A percentile compares a stretch with the other conserved stretches of the same genome.
Evolutionary conservation across 2,329 filamentous ascomycete genomes (phyloP).

Genomic region (Aspergillus pseudoviridinutans): DNA sequence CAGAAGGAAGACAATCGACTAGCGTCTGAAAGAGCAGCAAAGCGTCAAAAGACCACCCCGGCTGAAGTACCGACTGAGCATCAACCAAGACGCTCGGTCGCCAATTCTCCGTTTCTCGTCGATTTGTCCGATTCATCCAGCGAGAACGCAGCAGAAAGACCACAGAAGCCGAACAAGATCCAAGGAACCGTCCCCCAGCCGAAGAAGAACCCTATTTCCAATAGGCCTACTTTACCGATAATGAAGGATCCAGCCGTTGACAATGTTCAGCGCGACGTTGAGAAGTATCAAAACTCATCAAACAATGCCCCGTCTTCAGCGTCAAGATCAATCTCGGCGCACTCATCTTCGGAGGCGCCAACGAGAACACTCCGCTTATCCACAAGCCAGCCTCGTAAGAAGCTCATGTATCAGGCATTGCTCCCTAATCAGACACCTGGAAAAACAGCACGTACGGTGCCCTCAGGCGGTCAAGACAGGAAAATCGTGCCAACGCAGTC

Average conservation of each 20-base stretch:
- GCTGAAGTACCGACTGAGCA: conserved; percentile 8
- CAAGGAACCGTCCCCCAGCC: background rate
- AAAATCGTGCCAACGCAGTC: background rate
- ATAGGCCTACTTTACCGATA: background rate
- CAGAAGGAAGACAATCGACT: conserved; percentile 8
- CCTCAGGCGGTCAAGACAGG: conserved; percentile 3
- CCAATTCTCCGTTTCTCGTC: conserved; percentile 13
- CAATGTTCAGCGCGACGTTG: background rate
- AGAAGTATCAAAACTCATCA: background rate
- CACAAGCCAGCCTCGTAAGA: conserved; percentile 36
- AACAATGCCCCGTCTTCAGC: background rate
- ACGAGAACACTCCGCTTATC: conserved; percentile 30
- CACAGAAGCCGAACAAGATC: background rate
- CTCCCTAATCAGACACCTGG: conserved; percentile 22
- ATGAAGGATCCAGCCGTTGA: background rate
- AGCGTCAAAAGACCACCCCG: conserved; percentile 28
- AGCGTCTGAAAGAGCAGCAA: conserved; percentile 25
- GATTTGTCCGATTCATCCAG: conserved; percentile 18
- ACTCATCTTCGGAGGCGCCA: conserved; percentile 6
- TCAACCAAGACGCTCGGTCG: conserved; percentile 2
- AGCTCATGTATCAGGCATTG: conserved; percentile 41
- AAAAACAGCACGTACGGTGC: conserved; percentile 5
- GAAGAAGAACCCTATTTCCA: background rate
- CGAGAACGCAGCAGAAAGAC: background rate
- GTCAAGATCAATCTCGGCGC: background rate